These are phyloP conservation scores for Pyrenophora seminiperda DNA, from an alignment of 2,329 filamentous ascomycete species.

Conservation along the genomic window DNA sequence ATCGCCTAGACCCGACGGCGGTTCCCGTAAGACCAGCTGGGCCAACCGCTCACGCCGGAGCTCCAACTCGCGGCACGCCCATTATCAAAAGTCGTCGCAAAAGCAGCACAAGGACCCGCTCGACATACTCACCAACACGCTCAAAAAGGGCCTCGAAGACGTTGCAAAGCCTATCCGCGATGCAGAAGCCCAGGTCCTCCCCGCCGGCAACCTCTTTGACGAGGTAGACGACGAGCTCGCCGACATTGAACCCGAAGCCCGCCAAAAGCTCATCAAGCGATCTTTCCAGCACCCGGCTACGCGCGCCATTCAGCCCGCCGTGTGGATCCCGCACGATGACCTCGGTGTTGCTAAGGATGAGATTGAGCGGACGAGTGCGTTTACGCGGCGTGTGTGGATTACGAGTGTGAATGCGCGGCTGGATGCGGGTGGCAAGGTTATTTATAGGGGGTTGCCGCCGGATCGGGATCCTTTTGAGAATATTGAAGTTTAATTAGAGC, in stretches of 20 bases:
- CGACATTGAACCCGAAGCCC: conserved; percentile 86
- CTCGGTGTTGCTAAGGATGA: conserved; percentile 92
- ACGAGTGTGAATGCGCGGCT: conserved; percentile 90
- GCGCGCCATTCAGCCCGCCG: conserved; percentile 79
- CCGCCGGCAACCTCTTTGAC: conserved; percentile 82
- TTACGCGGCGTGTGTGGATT: conserved; percentile 82
- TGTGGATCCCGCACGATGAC: conserved; percentile 94
- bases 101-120: conserved; percentile 36
- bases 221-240: conserved; percentile 92
- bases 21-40: conserved; percentile 34
- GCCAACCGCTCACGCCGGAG: conserved; percentile 35
- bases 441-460: conserved; percentile 83
- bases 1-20: conserved; percentile 25
- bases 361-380: conserved; percentile 74
- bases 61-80: conserved; percentile 31
- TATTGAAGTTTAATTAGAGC: conserved; percentile 37
- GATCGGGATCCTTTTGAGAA: conserved; percentile 63
- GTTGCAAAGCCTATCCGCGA: conserved; percentile 41
- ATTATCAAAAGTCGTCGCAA: conserved; percentile 22
- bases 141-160: conserved; percentile 38
- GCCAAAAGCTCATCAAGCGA: conserved; percentile 81
- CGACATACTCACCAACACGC: conserved; percentile 32
- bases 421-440: conserved; percentile 79
- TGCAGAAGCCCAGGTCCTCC: conserved; percentile 55
- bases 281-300: conserved; percentile 92